Evolutionary conservation across 345 rosid species (phyloP), one percentile per base, ranked within the genome.

Genomic region (Eucalyptus pauciflora): DNA sequence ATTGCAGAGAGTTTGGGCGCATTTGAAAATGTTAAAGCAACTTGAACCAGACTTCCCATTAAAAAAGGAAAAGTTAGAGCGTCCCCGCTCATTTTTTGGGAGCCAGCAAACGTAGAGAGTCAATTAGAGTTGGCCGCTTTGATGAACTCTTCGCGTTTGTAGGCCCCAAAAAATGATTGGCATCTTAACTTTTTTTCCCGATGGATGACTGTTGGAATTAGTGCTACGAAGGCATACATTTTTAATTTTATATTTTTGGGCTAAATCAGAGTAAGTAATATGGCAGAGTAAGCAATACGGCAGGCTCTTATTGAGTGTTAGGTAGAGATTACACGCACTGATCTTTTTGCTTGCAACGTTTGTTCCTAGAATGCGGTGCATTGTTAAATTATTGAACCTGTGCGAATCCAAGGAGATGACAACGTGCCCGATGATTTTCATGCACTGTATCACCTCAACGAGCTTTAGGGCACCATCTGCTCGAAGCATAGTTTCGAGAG

Each of bases 61-160:
- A 17, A 51, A 51, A 51, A 51, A 51, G 56, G 4, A 51, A 7
- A 51, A 17, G 56, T 51, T 51, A 3, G 2, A 51, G 9, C 0
- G 56, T 1, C 9, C 45, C 56, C 22, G 9, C 56, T 51, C 56
- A 51, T 51, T 51, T 51, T 51, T 17, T 18, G 56, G 56, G 22
- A 7, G 1, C 22, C 1, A 51, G 22, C 56, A 51, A 51, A 51
- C 2, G 56, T 0, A 51, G 9, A 51, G 56, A 3, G 9, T 51
- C 56, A 51, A 51, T 51, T 51, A 51, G 56, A 51, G 56, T 51
- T 1, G 56, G 56, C 56, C 56, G 56, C 2, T 0, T 0, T 51
- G 56, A 51, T 51, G 22, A 0, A 3, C 56, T 0, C 1, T 17
- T 51, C 0, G 56, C 1, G 2, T 51, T 51, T 51, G 56, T 17